Percentiles rank a stretch among this genome's conserved stretches.
Conservation (phyloP, 805 yeast genomes). For the Blastobotrys americana region DNA sequence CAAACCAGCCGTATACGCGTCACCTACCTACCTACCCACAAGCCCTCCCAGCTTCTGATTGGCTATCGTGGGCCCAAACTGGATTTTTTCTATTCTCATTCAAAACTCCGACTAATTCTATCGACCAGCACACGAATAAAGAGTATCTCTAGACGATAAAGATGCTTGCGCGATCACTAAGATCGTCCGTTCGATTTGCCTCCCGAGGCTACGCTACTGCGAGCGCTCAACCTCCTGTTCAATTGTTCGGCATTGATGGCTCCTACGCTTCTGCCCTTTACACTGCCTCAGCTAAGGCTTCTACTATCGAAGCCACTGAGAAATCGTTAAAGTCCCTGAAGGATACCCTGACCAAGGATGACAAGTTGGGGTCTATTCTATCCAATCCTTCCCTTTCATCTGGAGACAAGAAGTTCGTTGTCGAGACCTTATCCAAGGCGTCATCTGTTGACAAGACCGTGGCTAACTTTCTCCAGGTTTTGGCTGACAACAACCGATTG, state of each 20-base stretch:
- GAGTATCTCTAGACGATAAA: too few species aligned
- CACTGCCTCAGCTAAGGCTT: conserved; percentile 80
- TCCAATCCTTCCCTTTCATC: conserved; percentile 77
- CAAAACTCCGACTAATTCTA: too few species aligned
- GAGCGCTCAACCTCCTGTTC: conserved; percentile 76
- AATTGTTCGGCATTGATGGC: conserved; percentile 91
- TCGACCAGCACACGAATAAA: too few species aligned
- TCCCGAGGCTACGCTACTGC: conserved; percentile 16
- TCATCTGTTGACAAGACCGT: conserved; percentile 61
- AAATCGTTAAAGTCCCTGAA: conserved; percentile 55
- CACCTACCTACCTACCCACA: not conserved
- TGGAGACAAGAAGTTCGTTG: conserved; percentile 66
- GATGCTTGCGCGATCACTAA: conserved; percentile 2
- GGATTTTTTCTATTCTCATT: too few species aligned
- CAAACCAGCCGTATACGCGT: too few species aligned
- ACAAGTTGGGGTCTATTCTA: conserved; percentile 54
- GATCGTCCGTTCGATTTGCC: conserved; percentile 9
- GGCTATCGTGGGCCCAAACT: too few species aligned
- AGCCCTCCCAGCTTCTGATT: not conserved
- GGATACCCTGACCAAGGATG: conserved; percentile 51
- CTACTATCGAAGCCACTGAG: conserved; percentile 64
- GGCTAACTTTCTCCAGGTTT: conserved; percentile 69
- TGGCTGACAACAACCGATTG: conserved; percentile 94
- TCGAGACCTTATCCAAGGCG: conserved; percentile 44
- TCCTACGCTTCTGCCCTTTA: conserved; percentile 93